Percentiles rank a stretch among this genome's conserved stretches.
Evolutionary conservation across 495 filamentous ascomycete genomes (phyloP).

Genomic region (Aspergillus panamensis): DNA sequence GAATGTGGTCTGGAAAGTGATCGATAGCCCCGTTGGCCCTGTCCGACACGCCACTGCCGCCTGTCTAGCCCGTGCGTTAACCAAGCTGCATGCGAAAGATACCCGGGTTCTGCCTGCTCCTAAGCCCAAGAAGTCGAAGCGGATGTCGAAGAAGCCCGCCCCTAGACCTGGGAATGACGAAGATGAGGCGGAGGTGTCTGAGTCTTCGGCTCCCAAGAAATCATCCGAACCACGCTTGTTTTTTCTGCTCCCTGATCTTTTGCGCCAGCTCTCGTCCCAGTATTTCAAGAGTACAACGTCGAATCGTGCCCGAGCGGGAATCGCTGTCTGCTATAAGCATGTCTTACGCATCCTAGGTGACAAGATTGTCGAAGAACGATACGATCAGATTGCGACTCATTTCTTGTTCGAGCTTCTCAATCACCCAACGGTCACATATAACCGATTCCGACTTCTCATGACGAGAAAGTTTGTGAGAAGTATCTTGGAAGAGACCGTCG

Average conservation of each 20-base stretch:
- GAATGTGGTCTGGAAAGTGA: slow-evolving; percentile 72
- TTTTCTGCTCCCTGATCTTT: slow-evolving; percentile 72
- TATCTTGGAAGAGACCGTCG: slow-evolving; percentile 80
- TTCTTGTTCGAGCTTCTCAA: slow-evolving; percentile 77
- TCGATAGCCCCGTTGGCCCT: slow-evolving; percentile 69
- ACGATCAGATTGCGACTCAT: slow-evolving; percentile 75
- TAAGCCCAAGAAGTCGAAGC: slow-evolving; percentile 71
- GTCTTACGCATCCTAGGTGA: slow-evolving; percentile 71
- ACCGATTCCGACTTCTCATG: slow-evolving; percentile 83
- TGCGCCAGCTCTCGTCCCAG: slow-evolving; percentile 76
- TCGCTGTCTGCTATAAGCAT: slow-evolving; percentile 83
- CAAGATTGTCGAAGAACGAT: slow-evolving; percentile 72
- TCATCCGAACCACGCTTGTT: slow-evolving; percentile 60
- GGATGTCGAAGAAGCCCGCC: slow-evolving; percentile 65
- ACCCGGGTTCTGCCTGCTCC: slow-evolving; percentile 51
- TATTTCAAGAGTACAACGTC: slow-evolving; percentile 78
- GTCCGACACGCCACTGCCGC: slow-evolving; percentile 86
- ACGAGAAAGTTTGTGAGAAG: slow-evolving; percentile 81
- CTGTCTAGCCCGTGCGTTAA: slow-evolving; percentile 71
- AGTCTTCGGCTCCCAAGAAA: slow-evolving; percentile 66
- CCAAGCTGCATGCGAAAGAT: slow-evolving; percentile 72
- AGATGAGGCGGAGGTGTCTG: slow-evolving; percentile 67
- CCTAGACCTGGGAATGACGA: slow-evolving; percentile 68
- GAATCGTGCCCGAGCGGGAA: slow-evolving; percentile 74
- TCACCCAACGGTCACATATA: slow-evolving; percentile 69